Conservation (phyloP, 768 basidiomycete species). For the Leccinellum luteum region DNA sequence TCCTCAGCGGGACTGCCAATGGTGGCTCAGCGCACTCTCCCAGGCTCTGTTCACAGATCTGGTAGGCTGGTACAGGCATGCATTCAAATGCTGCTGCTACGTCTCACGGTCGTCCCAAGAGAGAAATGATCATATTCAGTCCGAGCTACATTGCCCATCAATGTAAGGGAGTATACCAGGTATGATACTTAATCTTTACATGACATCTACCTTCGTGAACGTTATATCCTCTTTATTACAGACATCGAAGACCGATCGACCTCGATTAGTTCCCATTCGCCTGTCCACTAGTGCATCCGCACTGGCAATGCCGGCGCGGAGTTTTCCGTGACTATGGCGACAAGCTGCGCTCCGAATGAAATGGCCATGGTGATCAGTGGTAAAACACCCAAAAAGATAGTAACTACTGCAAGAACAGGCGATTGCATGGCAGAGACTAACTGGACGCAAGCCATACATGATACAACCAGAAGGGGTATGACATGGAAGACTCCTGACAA, state of each 20-base stretch:
- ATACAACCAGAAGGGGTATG: conserved; percentile 17
- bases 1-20: too few species aligned
- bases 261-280: background rate
- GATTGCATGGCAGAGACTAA: conserved; percentile 11
- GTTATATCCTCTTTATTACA: background rate
- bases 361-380: conserved; percentile 6
- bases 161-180: background rate
- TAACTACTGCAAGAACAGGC: background rate
- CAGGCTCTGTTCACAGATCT: background rate
- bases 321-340: background rate
- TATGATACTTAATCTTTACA: background rate
- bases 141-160: background rate
- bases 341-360: background rate
- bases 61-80: background rate
- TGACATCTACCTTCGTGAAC: too few species aligned
- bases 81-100: background rate
- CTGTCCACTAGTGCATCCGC: background rate
- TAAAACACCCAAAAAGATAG: conserved; percentile 11
- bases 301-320: background rate
- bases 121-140: too few species aligned
- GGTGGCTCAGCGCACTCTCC: background rate
- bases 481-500: conserved; percentile 14
- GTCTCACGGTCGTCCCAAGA: background rate
- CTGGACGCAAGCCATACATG: conserved; percentile 6
- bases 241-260: background rate